These are phyloP conservation scores for Lactarius deliciosus DNA, from an alignment of 768 basidiomycete genomes.

Conservation along the genomic window DNA sequence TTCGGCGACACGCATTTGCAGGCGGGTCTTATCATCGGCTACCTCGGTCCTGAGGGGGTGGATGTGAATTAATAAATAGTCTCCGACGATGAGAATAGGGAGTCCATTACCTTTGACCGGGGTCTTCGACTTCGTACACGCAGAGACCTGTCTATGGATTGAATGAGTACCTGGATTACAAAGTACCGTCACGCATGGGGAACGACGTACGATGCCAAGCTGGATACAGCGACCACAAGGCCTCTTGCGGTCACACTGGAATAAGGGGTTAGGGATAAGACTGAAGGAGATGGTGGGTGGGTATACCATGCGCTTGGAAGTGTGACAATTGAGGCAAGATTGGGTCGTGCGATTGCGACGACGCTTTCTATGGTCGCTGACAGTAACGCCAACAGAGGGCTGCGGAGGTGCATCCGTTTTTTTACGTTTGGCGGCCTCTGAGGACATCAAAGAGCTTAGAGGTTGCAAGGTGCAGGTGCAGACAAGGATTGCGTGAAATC, in stretches of 20 bases:
- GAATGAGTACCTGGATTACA: background rate
- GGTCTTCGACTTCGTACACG: constrained; percentile 82
- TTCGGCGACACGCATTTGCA: constrained; percentile 75
- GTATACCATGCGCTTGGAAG: constrained; percentile 69
- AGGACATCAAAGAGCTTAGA: constrained; percentile 32
- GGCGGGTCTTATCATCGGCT: constrained; percentile 62
- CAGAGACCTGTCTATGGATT: constrained; percentile 67
- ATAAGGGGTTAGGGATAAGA: background rate
- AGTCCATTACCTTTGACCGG: constrained; percentile 49
- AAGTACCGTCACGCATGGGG: background rate
- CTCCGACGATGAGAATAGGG: constrained; percentile 12
- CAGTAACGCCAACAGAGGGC: constrained; percentile 37
- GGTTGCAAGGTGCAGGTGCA: background rate
- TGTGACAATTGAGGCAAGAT: constrained; percentile 71
- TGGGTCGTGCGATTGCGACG: constrained; percentile 73
- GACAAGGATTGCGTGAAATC: background rate
- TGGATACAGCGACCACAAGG: constrained; percentile 49
- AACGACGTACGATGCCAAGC: constrained; percentile 40
- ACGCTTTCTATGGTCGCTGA: constrained; percentile 57
- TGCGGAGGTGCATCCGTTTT: constrained; percentile 34
- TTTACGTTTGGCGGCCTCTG: constrained; percentile 34
- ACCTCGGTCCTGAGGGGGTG: constrained; percentile 32
- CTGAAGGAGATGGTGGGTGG: background rate
- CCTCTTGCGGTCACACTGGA: constrained; percentile 49
- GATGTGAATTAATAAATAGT: background rate